phyloP scores from a whole-genome alignment of 2,329 filamentous ascomycete species.

The Fusarium clavum region DNA sequence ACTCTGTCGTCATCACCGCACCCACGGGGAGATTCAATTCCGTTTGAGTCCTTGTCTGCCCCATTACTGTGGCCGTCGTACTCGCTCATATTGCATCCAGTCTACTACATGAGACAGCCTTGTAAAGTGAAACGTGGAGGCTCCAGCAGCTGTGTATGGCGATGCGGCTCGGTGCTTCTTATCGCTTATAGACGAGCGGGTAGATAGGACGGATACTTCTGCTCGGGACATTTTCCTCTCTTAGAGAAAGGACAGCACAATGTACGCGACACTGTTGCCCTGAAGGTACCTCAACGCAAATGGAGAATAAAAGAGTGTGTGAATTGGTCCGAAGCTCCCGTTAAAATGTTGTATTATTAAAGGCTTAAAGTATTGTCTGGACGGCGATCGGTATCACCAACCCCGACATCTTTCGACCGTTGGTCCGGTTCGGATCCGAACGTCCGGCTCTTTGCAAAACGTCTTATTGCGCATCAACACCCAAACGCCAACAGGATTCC shows the following conservation, averaged over 20 bases:
- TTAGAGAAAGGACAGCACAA: neutral
- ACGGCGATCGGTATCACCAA: conserved; percentile 6
- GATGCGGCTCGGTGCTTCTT: conserved; percentile 5
- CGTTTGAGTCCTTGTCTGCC: conserved; percentile 25
- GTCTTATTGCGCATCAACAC: neutral
- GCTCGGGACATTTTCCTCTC: conserved; percentile 20
- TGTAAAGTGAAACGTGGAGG: neutral
- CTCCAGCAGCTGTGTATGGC: conserved; percentile 1
- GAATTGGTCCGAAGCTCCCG: neutral
- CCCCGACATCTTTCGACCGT: conserved; percentile 10
- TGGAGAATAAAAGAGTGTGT: neutral
- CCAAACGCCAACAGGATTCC: neutral
- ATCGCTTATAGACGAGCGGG: neutral
- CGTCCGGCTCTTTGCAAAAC: neutral
- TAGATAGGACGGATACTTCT: neutral
- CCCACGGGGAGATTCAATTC: conserved; percentile 1
- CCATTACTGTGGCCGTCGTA: conserved; percentile 3
- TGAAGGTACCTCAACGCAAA: neutral
- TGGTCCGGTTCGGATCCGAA: conserved; percentile 29
- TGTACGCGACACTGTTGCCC: neutral
- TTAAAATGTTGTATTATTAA: neutral
- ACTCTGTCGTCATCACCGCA: conserved; percentile 17
- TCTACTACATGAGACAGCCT: neutral
- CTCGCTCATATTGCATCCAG: conserved; percentile 31
- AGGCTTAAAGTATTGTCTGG: neutral